Evolutionary conservation across 176 grass and related monocot genomes (phyloP).

Genomic region (Chloris gayana): DNA sequence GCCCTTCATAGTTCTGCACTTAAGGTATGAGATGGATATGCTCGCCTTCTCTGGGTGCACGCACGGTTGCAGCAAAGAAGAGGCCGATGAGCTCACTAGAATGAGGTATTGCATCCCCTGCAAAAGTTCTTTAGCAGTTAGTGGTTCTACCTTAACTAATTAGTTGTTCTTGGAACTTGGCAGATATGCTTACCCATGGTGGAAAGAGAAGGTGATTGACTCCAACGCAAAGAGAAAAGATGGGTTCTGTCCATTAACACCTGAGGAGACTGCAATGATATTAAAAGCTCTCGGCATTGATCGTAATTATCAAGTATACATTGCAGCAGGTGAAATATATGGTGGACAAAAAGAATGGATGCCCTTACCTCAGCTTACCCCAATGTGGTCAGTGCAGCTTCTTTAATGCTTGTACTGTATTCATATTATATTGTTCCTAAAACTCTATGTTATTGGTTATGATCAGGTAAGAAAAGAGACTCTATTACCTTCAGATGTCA

Average conservation of each 20-base stretch:
- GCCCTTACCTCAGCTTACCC: slow-evolving; percentile 70
- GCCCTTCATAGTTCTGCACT: slow-evolving; percentile 87
- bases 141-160: slow-evolving; percentile 16
- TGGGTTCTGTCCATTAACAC: slow-evolving; percentile 86
- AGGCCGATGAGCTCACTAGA: slow-evolving; percentile 78
- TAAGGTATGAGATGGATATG: slow-evolving; percentile 99
- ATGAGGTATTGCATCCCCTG: slow-evolving; percentile 67
- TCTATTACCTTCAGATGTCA: slow-evolving; percentile 62
- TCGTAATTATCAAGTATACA: slow-evolving; percentile 73
- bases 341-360: slow-evolving; percentile 86
- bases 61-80: slow-evolving; percentile 69
- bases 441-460: slow-evolving; percentile 16
- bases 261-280: slow-evolving; percentile 86
- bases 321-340: slow-evolving; percentile 96
- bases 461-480: slow-evolving; percentile 90
- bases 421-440: slow-evolving; percentile 30
- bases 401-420: slow-evolving; percentile 26
- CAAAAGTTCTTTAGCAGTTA: slow-evolving; percentile 4
- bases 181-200: slow-evolving; percentile 99
- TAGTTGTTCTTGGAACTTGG: slow-evolving; percentile 21
- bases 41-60: slow-evolving; percentile 97
- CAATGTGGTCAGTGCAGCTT: slow-evolving; percentile 72
- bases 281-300: slow-evolving; percentile 77
- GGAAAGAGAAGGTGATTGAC: slow-evolving; percentile 97
- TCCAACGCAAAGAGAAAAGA: slow-evolving; percentile 78